phyloP scores from a whole-genome alignment of 805 yeast genomes.

The Candida xiaguanensis region DNA sequence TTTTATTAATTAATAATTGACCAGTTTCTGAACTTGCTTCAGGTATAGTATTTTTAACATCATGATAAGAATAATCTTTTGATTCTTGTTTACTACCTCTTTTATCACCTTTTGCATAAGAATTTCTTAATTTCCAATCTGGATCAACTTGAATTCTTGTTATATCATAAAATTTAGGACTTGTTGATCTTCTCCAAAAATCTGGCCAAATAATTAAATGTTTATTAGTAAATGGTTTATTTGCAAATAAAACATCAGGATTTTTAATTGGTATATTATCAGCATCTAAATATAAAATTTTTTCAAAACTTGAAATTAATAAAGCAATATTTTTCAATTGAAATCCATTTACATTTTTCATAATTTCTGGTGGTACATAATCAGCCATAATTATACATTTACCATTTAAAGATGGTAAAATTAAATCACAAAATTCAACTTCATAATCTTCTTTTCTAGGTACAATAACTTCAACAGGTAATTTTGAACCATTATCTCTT shows the following conservation, averaged over 20 bases:
- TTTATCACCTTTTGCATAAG: slow-evolving; percentile 23
- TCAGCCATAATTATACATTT: slow-evolving; percentile 48
- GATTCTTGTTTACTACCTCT: slow-evolving; percentile 17
- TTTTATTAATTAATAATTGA: slow-evolving; percentile 33
- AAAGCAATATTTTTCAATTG: slow-evolving; percentile 37
- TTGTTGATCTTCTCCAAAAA: slow-evolving; percentile 38
- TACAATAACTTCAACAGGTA: slow-evolving; percentile 37
- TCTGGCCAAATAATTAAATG: slow-evolving; percentile 39
- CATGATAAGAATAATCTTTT: slow-evolving; percentile 20
- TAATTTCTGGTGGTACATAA: slow-evolving; percentile 21
- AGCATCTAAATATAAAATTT: slow-evolving; percentile 35
- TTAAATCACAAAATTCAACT: slow-evolving; percentile 26
- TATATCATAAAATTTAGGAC: slow-evolving; percentile 33
- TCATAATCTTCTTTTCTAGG: slow-evolving; percentile 31
- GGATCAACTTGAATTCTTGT: slow-evolving; percentile 25
- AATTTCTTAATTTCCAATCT: slow-evolving; percentile 19
- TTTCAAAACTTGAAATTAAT: slow-evolving; percentile 33
- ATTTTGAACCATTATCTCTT: slow-evolving; percentile 27
- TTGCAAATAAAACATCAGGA: slow-evolving; percentile 33
- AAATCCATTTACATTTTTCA: slow-evolving; percentile 23
- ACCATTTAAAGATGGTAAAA: slow-evolving; percentile 32
- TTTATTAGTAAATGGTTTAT: slow-evolving; percentile 26
- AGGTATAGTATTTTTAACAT: slow-evolving; percentile 28
- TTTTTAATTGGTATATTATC: slow-evolving; percentile 35
- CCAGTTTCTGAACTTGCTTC: slow-evolving; percentile 40